phyloP scores from a whole-genome alignment of 177 flowering plant species.

The Vitis hybrid region DNA sequence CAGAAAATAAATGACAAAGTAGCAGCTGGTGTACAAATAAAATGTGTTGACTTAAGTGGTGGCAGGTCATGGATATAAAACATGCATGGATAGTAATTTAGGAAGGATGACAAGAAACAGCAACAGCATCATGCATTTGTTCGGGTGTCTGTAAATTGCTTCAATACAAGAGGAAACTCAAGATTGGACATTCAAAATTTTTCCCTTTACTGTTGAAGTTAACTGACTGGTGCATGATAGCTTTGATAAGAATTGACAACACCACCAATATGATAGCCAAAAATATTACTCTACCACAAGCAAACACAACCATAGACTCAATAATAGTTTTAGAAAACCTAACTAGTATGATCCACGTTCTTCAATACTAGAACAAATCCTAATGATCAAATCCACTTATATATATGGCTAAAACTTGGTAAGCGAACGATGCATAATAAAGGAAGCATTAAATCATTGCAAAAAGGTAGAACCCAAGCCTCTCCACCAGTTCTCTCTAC shows the following conservation, averaged over 20 bases:
- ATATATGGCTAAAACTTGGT: neutral
- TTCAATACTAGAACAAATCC: neutral
- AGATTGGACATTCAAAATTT: neutral
- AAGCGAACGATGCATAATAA: neutral
- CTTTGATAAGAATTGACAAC: neutral
- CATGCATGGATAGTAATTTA: too few species aligned
- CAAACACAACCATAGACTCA: neutral
- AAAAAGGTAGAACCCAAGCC: neutral
- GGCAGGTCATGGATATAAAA: too few species aligned
- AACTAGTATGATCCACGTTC: neutral
- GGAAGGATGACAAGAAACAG: too few species aligned
- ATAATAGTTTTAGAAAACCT: neutral
- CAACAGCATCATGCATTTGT: too few species aligned
- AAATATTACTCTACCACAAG: neutral
- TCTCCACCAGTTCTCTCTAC: slow-evolving; percentile 9
- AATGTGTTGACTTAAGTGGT: too few species aligned
- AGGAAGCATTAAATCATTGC: neutral
- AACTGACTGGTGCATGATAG: neutral
- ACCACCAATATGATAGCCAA: neutral
- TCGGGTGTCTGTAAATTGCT: too few species aligned
- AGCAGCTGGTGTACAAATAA: too few species aligned
- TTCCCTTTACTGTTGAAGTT: neutral
- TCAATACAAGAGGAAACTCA: neutral
- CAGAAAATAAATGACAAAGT: too few species aligned
- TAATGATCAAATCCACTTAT: slow-evolving; percentile 5